Evolutionary conservation across 2,329 filamentous ascomycete genomes (phyloP), one percentile per base, ranked within the genome.

Genomic region (Pestalotiopsis sp.): DNA sequence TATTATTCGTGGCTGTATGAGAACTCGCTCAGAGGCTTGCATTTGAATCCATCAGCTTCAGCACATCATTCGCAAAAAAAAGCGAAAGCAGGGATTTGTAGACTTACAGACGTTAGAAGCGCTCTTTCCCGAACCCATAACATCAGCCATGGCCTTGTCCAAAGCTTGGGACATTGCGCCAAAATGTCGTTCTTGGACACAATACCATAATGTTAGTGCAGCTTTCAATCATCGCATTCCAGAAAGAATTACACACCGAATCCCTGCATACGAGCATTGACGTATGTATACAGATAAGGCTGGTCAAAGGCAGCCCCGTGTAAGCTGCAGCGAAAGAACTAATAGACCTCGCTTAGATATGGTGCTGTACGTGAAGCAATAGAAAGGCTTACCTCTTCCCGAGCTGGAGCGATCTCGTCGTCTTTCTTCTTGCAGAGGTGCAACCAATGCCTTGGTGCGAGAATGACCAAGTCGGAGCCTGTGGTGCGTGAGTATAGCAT

Each of bases 401-500:
- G 57, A 60, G 57, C 57, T n/a, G 57, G 57, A 2, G 57, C 57
- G 20, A 60, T 60, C 4, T 60, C 57, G 57, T 60, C 35, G 22
- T 60, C 57, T 22, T 60, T 60, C 20, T 60, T 60, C 35, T 60
- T 60, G 17, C 57, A 60, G 0, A 60, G 57, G 6, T 30, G 35
- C n/a, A 60, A 17, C 57, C 57, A 60, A n/a, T 60, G 57, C 20
- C n/a, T 20, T 9, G 57, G 57, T 39, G 57, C 35, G 10, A 60
- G 57, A 60, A 60, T 30, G 57, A 60, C 57, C 57, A 60, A 30
- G 35, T 60, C 57, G 35, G 57, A 60, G 57, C 57, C 57, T 60
- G 57, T 17, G 20, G 44, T 3, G 17, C 3, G n/a, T 52, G 6
- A 52, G 26, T 60, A 17, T 26, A 60, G 3, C 11, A 11, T 60